Percentiles rank a stretch among this genome's conserved stretches.
Evolutionary conservation across 1,284 basidiomycete genomes (phyloP).

Genomic region (Phellopilus nigrolimitatus): DNA sequence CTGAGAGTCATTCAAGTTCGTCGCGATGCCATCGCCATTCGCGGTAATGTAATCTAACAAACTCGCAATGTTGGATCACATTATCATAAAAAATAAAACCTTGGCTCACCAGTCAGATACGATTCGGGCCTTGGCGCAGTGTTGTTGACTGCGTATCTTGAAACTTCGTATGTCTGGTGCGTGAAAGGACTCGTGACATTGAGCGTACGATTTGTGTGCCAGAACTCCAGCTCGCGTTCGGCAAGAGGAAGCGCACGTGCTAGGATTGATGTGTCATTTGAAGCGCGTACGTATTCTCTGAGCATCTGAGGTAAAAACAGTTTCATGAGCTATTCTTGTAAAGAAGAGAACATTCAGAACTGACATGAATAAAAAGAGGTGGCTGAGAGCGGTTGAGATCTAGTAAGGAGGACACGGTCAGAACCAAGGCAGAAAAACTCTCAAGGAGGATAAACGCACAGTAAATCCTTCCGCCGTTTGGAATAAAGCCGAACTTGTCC

Average conservation of each 20-base stretch:
- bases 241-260: constrained; percentile 58
- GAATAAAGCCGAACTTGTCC: constrained; percentile 78
- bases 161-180: constrained; percentile 60
- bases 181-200: constrained; percentile 72
- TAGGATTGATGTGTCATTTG: constrained; percentile 61
- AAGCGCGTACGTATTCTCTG: constrained; percentile 53
- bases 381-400: constrained; percentile 89
- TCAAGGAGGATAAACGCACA: constrained; percentile 42
- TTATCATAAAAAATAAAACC: background rate
- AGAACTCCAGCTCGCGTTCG: constrained; percentile 81
- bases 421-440: too few relatives aligned
- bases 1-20: constrained; percentile 56
- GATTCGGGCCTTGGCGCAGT: constrained; percentile 88
- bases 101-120: constrained; percentile 46
- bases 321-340: constrained; percentile 1
- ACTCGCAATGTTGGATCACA: constrained; percentile 21
- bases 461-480: constrained; percentile 85
- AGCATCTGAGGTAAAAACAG: constrained; percentile 47
- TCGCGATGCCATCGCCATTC: constrained; percentile 51
- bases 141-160: constrained; percentile 75
- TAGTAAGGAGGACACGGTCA: too few relatives aligned
- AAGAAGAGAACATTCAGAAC: constrained; percentile 22
- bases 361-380: constrained; percentile 76
- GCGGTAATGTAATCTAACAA: constrained; percentile 71
- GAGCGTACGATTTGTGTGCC: constrained; percentile 71